Base-by-base conservation (phyloP, 768 basidiomycete genomes). In the Rubroboletus pulcherrimus region DNA sequence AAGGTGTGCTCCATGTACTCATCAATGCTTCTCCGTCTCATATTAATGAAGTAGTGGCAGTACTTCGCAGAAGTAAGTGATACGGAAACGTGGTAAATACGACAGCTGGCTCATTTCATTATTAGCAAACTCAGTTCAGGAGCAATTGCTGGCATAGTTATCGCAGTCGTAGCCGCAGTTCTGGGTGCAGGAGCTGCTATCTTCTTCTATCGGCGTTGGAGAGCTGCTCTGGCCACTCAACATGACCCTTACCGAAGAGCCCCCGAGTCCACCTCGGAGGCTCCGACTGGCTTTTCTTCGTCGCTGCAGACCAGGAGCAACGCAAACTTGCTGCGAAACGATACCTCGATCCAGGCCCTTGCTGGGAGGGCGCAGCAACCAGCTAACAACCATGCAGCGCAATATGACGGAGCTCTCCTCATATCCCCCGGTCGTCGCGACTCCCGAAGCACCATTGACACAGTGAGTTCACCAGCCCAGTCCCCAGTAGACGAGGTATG, bases 141-240 rank as follows among this genome's bases (percentile, higher is more conserved):
- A 5, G 62, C 60, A 4, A 63, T 68, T 56, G 59, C 50, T 24
- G 70, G 68, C 1, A 61, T 70, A 43, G 59, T 29, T 19, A 17
- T 69, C 5, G 61, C 58, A 40, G 43, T 21, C 4, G 60, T 31
- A 15, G 46, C 41, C 5, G 68, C 66, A 24, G 7, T 64, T 19
- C 21, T 60, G 10, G 40, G 57, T 29, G 49, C 49, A 1, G 60
- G 46, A 9, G 56, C 41, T 14, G 63, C 68, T 4, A 8, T 66
- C 40, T 53, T 70, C 50, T 71, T 68, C 37, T 72, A 67, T 33
- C 56, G 61, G 33, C 65, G 65, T 8, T 72, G 69, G 69, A 72
- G 57, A 57, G 59, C 61, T 17, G 59, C 58, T 1, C n/a, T 63
- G 30, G 51, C 57, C 24, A 39, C 52, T 21, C 63, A 62, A n/a